These are phyloP conservation scores for Mycena kentingensis DNA, from an alignment of 768 basidiomycete species.

Conservation along the genomic window DNA sequence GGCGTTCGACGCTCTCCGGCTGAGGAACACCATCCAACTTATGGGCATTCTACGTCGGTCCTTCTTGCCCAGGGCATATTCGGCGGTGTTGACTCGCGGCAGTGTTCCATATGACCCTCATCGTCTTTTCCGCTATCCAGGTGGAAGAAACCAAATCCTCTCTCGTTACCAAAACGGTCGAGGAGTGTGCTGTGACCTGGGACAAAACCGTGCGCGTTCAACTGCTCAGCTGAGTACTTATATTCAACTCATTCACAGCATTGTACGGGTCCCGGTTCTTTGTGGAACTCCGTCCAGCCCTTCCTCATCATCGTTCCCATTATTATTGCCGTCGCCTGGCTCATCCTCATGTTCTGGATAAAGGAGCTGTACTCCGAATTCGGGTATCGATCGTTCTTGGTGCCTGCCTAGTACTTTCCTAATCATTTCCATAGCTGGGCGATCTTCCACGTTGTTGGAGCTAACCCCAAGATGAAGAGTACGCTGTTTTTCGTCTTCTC, in stretches of 20 bases:
- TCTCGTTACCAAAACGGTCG: constrained; percentile 38
- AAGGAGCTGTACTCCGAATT: constrained; percentile 78
- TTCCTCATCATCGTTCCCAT: constrained; percentile 75
- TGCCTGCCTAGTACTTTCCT: constrained; percentile 2
- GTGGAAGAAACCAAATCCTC: constrained; percentile 73
- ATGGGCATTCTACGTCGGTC: constrained; percentile 67
- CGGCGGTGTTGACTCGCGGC: constrained; percentile 2
- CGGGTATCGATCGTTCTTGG: constrained; percentile 63
- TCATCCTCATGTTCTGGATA: constrained; percentile 67
- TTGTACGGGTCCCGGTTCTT: constrained; percentile 50
- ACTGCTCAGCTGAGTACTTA: neutral
- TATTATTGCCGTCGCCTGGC: constrained; percentile 66
- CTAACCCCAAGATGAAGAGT: constrained; percentile 85
- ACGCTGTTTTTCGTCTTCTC: constrained; percentile 27
- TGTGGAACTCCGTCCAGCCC: constrained; percentile 62
- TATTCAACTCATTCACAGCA: constrained; percentile 36
- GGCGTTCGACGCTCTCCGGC: constrained; percentile 79
- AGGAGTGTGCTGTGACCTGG: constrained; percentile 36
- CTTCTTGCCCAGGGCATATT: neutral
- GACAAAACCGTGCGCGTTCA: constrained; percentile 42
- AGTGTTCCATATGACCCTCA: constrained; percentile 77
- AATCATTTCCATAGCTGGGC: constrained; percentile 65
- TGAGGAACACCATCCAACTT: constrained; percentile 79
- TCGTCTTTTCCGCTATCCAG: constrained; percentile 76
- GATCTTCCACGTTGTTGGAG: constrained; percentile 87